Percentiles rank a stretch among this genome's conserved stretches.
These are phyloP conservation scores for Xylaria curta DNA, from an alignment of 495 filamentous ascomycete species.

Conservation along the genomic window DNA sequence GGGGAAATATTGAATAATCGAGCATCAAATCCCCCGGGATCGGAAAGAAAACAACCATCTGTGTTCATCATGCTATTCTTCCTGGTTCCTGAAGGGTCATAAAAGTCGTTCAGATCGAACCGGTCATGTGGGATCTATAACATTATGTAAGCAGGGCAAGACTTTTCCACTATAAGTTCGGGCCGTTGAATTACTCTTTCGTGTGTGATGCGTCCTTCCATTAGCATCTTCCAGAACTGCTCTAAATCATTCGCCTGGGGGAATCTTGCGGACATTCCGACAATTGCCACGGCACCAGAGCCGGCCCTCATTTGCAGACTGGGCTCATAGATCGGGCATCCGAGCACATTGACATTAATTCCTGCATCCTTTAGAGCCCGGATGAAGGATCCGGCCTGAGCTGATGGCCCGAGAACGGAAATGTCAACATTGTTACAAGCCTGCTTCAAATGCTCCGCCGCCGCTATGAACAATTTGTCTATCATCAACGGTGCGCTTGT, in stretches of 20 bases:
- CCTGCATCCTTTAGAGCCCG: neutral
- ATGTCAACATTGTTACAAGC: neutral
- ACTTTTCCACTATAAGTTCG: neutral
- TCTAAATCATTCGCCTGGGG: constrained; percentile 61
- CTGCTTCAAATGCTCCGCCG: constrained; percentile 20
- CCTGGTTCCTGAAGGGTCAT: constrained; percentile 66
- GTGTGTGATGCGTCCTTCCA: constrained; percentile 53
- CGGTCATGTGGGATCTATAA: constrained; percentile 61
- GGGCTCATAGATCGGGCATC: neutral
- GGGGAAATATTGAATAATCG: constrained; percentile 85
- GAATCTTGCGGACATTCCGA: constrained; percentile 67
- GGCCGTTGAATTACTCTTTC: constrained; percentile 33
- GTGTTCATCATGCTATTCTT: constrained; percentile 72
- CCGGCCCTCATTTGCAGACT: neutral
- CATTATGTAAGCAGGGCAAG: constrained; percentile 38
- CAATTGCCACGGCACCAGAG: constrained; percentile 56
- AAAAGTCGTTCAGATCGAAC: constrained; percentile 73
- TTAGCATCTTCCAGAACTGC: constrained; percentile 64
- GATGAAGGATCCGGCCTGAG: constrained; percentile 4
- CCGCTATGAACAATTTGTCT: constrained; percentile 15
- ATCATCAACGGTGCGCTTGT: constrained; percentile 20
- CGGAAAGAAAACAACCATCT: constrained; percentile 76
- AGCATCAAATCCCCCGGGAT: constrained; percentile 74
- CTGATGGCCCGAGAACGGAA: constrained; percentile 23
- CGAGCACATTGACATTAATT: neutral